Conservation (phyloP, 495 filamentous ascomycete species). For the Lophium mytilinum region DNA sequence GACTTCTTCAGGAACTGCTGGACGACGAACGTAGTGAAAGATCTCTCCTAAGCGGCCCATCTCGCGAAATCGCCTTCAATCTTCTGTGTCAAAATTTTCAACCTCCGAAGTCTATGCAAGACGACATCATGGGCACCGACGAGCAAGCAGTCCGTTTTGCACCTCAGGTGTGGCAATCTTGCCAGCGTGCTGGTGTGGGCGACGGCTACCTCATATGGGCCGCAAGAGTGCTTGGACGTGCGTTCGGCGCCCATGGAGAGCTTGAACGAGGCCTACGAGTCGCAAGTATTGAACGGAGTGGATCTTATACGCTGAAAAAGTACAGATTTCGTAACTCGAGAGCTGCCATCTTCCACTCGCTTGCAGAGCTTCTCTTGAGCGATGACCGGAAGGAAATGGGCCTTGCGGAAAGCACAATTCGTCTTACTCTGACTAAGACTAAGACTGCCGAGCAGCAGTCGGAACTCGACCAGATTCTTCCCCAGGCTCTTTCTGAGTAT, state of each 20-base stretch:
- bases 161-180: conserved; percentile 64
- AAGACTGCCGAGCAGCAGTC: conserved; percentile 1
- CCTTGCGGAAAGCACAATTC: conserved; percentile 68
- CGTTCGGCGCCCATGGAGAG: conserved; percentile 65
- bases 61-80: conserved; percentile 60
- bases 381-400: conserved; percentile 57
- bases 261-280: conserved; percentile 29
- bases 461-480: conserved; percentile 21
- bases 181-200: conserved; percentile 51
- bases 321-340: conserved; percentile 7
- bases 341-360: conserved; percentile 48
- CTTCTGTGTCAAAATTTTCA: conserved; percentile 69
- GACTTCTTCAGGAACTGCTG: conserved; percentile 64
- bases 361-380: conserved; percentile 60
- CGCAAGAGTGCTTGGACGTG: conserved; percentile 71
- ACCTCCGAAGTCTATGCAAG: conserved; percentile 42
- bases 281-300: conserved; percentile 35
- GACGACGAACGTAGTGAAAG: conserved; percentile 54
- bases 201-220: conserved; percentile 74
- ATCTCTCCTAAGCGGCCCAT: conserved; percentile 58
- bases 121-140: conserved; percentile 57
- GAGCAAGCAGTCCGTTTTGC: conserved; percentile 51
- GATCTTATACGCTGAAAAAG: not conserved
- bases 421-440: conserved; percentile 47
- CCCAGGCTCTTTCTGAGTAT: conserved; percentile 13